Conservation (phyloP, 371 early-diverging fungal genomes). For the Actinomucor elegans region DNA sequence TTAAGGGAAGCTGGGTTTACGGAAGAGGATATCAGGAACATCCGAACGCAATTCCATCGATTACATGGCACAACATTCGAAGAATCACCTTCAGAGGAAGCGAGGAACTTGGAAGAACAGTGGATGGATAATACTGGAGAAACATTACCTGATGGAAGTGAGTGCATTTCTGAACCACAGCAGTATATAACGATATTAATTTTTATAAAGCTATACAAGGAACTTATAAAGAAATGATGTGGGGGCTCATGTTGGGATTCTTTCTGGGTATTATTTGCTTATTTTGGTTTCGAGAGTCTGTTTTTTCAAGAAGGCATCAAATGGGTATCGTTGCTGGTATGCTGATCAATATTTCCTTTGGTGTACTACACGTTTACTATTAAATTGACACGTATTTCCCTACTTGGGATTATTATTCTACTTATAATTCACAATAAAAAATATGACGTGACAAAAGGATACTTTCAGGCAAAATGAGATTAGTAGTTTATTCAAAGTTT, state of each 20-base stretch:
- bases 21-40: constrained; percentile 63
- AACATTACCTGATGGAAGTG: constrained; percentile 60
- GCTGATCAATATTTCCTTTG: constrained; percentile 67
- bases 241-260: constrained; percentile 67
- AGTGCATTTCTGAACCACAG: constrained; percentile 1
- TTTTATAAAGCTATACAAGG: constrained; percentile 47
- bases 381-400: constrained; percentile 11
- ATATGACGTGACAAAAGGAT: no score
- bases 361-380: constrained; percentile 59
- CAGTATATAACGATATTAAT: neutral
- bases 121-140: constrained; percentile 71
- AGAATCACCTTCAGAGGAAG: constrained; percentile 27
- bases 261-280: constrained; percentile 66
- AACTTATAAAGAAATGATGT: constrained; percentile 64
- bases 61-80: constrained; percentile 34
- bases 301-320: constrained; percentile 66
- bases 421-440: no score
- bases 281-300: constrained; percentile 69
- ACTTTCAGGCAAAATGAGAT: no score
- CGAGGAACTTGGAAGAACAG: constrained; percentile 61
- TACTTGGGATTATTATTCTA: no score
- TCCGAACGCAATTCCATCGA: constrained; percentile 68
- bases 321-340: constrained; percentile 71
- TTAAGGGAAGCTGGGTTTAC: constrained; percentile 71
- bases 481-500: no score